A percentile compares a stretch with the other conserved stretches of the same genome.
phyloP scores from a whole-genome alignment of 192 early-diverging fungal species.

The Geosiphon pyriformis region DNA sequence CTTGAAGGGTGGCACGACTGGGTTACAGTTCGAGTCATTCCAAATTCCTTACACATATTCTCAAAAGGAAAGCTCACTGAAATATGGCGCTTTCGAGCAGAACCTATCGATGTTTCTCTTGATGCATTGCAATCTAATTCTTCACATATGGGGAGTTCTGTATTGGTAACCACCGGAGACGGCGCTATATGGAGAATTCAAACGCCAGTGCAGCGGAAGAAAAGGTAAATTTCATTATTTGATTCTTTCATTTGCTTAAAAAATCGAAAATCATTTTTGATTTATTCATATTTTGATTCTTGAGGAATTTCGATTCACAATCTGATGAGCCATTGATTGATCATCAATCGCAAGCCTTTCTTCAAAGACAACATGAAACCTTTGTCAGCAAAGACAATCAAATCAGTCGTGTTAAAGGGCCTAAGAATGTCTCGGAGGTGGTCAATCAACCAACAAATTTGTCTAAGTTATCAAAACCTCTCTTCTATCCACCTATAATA shows the following conservation, averaged over 20 bases:
- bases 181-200: background rate
- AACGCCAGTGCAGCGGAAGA: background rate
- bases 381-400: too few species aligned
- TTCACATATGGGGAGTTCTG: background rate
- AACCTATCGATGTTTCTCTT: background rate
- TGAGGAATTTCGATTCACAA: too few species aligned
- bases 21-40: background rate
- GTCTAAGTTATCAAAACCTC: background rate
- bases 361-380: too few species aligned
- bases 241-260: background rate
- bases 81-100: constrained; percentile 1
- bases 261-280: too few species aligned
- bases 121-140: background rate
- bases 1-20: background rate
- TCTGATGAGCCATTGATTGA: too few species aligned
- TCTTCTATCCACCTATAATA: background rate
- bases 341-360: too few species aligned
- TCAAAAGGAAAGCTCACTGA: background rate
- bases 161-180: constrained; percentile 3
- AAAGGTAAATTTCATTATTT: background rate
- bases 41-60: background rate
- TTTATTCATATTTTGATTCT: too few species aligned
- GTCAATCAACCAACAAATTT: too few species aligned
- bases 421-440: too few species aligned
- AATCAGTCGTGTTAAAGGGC: too few species aligned